A percentile compares a stretch with the other conserved stretches of the same genome.
These are phyloP conservation scores for Macaranga tanarius DNA, from an alignment of 441 rosid genomes.

Conservation along the genomic window DNA sequence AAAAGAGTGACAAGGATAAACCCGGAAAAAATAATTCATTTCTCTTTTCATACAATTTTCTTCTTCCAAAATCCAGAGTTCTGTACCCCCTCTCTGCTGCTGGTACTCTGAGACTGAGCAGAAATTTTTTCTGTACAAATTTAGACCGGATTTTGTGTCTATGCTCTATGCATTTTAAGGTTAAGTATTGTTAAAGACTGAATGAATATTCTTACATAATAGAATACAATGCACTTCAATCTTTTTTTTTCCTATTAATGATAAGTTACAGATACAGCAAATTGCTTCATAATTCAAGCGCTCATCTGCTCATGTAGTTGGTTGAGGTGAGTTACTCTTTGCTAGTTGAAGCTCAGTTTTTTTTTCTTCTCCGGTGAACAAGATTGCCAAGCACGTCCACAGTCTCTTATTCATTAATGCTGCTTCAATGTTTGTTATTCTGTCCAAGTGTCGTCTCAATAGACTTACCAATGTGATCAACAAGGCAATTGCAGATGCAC, in stretches of 20 bases:
- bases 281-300: background rate
- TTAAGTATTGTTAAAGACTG: no score
- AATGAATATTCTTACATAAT: background rate
- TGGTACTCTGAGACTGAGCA: no score
- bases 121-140: no score
- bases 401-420: background rate
- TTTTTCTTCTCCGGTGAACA: background rate
- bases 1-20: no score
- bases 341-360: background rate
- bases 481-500: conserved; percentile 19
- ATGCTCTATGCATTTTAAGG: no score
- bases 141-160: no score
- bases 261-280: background rate
- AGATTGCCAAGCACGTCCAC: background rate
- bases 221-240: background rate
- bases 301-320: background rate
- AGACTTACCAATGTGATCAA: conserved; percentile 10
- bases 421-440: background rate
- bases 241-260: background rate
- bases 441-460: background rate
- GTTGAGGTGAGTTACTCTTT: background rate
- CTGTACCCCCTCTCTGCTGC: no score
- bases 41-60: no score
- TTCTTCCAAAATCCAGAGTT: no score
- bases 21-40: no score